These are phyloP conservation scores for Nakazawaea holstii DNA, from an alignment of 805 yeast species.

Conservation along the genomic window DNA sequence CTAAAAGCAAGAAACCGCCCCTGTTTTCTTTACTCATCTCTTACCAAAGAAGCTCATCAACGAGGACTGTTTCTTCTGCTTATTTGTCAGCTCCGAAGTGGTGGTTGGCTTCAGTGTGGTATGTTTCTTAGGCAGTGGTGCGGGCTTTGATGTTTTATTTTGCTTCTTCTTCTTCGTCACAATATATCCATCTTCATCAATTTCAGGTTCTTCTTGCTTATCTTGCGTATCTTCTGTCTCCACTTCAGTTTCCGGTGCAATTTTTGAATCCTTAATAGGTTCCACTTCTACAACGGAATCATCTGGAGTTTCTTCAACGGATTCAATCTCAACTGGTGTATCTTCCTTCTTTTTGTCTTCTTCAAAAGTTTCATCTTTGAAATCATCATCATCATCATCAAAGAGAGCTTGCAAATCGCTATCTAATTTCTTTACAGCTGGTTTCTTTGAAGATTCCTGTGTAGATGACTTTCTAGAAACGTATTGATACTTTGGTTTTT, in stretches of 20 bases:
- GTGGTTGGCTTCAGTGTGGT: constrained; percentile 10
- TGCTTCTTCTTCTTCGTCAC: constrained; percentile 27
- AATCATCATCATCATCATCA: constrained; percentile 12
- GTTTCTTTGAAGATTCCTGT: constrained; percentile 20
- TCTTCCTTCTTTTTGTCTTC: not conserved
- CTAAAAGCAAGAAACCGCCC: not conserved
- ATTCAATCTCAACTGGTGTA: not conserved
- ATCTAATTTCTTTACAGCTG: constrained; percentile 4
- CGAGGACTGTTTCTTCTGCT: constrained; percentile 36
- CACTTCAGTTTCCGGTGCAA: constrained; percentile 2
- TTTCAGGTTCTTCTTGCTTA: constrained; percentile 14
- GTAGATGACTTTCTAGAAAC: constrained; percentile 21
- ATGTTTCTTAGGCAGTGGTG: constrained; percentile 13
- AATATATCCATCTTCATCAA: constrained; percentile 49
- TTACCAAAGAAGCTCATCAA: constrained; percentile 45
- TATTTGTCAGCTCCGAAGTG: constrained; percentile 13
- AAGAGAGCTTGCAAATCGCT: constrained; percentile 9
- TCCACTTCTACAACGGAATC: not conserved
- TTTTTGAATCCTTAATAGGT: not conserved
- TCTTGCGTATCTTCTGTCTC: constrained; percentile 13
- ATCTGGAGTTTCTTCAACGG: not conserved
- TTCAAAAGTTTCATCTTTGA: constrained; percentile 6
- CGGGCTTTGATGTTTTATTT: constrained; percentile 13
- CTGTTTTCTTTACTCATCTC: constrained; percentile 14
- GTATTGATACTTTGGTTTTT: constrained; percentile 6